These are phyloP conservation scores for Aspergillaceae sp. DNA, from an alignment of 2,329 filamentous ascomycete species.

Conservation along the genomic window DNA sequence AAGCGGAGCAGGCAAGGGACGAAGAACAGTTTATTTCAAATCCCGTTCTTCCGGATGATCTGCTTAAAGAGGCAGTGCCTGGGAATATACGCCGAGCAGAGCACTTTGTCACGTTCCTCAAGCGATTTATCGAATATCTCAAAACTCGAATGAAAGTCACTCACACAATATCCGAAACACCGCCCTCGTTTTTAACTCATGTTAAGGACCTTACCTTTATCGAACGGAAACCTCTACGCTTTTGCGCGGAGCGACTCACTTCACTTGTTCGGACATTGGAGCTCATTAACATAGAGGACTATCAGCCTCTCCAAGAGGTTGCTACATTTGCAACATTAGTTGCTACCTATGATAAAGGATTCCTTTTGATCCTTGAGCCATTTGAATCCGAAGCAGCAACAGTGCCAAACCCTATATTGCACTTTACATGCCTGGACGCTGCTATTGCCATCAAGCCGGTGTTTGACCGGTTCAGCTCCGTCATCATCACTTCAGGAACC, in stretches of 20 bases:
- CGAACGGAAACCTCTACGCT: slow-evolving; percentile 83
- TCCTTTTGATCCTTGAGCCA: slow-evolving; percentile 91
- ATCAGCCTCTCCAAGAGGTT: slow-evolving; percentile 91
- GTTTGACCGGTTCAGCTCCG: slow-evolving; percentile 93
- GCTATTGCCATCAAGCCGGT: slow-evolving; percentile 97
- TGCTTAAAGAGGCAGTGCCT: slow-evolving; percentile 90
- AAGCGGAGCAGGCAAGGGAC: slow-evolving; percentile 78
- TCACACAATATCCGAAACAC: slow-evolving; percentile 94
- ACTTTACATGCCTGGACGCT: slow-evolving; percentile 93
- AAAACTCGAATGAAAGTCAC: slow-evolving; percentile 98
- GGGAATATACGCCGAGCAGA: slow-evolving; percentile 94
- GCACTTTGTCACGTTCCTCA: slow-evolving; percentile 90
- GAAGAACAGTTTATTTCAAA: slow-evolving; percentile 98
- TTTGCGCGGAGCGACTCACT: slow-evolving; percentile 89
- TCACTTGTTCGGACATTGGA: slow-evolving; percentile 92
- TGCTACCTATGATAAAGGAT: slow-evolving; percentile 93
- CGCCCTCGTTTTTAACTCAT: slow-evolving; percentile 84
- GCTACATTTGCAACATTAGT: slow-evolving; percentile 94
- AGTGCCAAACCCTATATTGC: slow-evolving; percentile 91
- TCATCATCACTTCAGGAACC: slow-evolving; percentile 96
- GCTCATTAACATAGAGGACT: slow-evolving; percentile 96
- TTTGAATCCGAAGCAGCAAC: slow-evolving; percentile 93
- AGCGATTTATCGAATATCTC: slow-evolving; percentile 94
- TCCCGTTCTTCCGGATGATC: slow-evolving; percentile 82
- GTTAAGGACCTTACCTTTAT: slow-evolving; percentile 95